Conservation (phyloP, 805 yeast species). For the Monosporozyma aquatica region DNA sequence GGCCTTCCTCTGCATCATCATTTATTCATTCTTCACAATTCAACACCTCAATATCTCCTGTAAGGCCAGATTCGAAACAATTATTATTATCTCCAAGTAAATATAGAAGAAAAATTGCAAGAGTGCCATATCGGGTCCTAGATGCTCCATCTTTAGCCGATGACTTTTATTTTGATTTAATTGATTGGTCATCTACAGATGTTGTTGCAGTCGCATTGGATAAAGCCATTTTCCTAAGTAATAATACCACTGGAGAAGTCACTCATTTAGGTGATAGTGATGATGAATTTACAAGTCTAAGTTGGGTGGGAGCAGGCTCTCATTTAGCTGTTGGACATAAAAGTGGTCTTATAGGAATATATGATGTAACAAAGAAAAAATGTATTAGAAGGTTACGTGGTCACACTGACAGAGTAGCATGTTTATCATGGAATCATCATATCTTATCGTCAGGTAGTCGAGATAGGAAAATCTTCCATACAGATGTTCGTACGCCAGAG, state of each 20-base stretch:
- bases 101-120: conserved; percentile 66
- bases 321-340: conserved; percentile 90
- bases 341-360: conserved; percentile 81
- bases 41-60: conserved; percentile 65
- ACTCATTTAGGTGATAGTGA: conserved; percentile 67
- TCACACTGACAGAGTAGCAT: conserved; percentile 73
- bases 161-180: conserved; percentile 82
- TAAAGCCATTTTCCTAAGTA: conserved; percentile 82
- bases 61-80: conserved; percentile 78
- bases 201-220: conserved; percentile 85
- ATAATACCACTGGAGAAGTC: conserved; percentile 77
- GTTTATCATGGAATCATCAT: conserved; percentile 92
- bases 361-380: conserved; percentile 80
- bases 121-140: conserved; percentile 83
- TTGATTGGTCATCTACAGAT: conserved; percentile 93
- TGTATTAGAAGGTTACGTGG: conserved; percentile 90
- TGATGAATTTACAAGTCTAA: conserved; percentile 72
- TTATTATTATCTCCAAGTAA: conserved; percentile 74
- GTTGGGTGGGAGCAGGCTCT: conserved; percentile 93
- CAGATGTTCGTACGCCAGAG: conserved; percentile 84
- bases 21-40: conserved; percentile 51
- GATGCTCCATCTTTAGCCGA: conserved; percentile 95
- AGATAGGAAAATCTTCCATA: conserved; percentile 73
- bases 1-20: conserved; percentile 51
- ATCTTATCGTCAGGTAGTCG: conserved; percentile 79